These are phyloP conservation scores for Kipferlia bialata DNA, from an alignment of 78 protist species.

Conservation along the genomic window DNA sequence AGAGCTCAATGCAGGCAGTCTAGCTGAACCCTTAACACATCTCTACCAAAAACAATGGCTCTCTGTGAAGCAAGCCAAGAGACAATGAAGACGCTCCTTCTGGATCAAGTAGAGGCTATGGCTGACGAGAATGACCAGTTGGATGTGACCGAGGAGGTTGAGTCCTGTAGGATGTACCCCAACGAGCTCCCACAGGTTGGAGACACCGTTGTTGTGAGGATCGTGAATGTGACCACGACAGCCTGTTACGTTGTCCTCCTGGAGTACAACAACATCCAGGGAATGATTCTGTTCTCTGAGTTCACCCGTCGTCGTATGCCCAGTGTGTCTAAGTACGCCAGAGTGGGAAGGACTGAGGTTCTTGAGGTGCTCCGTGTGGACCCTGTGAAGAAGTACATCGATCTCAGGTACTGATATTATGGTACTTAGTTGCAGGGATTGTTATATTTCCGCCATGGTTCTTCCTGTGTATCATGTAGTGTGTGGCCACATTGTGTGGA, in stretches of 20 bases:
- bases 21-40: no score
- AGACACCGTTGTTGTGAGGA: background rate
- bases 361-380: constrained; percentile 93
- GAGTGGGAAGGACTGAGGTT: constrained; percentile 74
- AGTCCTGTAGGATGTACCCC: background rate
- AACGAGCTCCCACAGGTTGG: background rate
- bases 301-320: constrained; percentile 85
- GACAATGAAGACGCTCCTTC: no score
- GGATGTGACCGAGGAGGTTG: background rate
- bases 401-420: no score
- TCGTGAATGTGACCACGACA: background rate
- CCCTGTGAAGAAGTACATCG: constrained; percentile 64
- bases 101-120: no score
- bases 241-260: constrained; percentile 25
- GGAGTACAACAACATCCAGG: constrained; percentile 67
- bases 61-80: no score
- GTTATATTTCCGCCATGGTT: no score
- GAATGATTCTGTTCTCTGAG: constrained; percentile 86
- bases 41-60: no score
- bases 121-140: no score
- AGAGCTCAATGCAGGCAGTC: no score
- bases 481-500: no score
- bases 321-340: constrained; percentile 67
- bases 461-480: no score
- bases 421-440: no score